A percentile compares a stretch with the other conserved stretches of the same genome.
Conservation (phyloP, 441 rosid species). For the Pelargonium myrrhifolium region DNA sequence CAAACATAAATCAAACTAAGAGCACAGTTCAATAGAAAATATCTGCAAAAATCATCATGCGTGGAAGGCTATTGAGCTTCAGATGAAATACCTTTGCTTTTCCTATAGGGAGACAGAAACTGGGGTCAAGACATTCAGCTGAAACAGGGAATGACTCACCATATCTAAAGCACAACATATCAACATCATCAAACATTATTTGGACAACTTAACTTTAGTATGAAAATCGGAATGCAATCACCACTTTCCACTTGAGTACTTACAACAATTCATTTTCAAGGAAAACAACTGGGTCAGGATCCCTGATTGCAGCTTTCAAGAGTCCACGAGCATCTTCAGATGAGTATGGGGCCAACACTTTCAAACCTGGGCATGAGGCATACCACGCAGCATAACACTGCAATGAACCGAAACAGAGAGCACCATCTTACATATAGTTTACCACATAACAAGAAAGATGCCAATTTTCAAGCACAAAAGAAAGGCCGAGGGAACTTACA, state of each 20-base stretch:
- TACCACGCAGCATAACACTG: constrained; percentile 96
- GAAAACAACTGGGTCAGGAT: constrained; percentile 95
- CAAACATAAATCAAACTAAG: neutral
- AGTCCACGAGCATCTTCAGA: constrained; percentile 95
- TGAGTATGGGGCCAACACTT: constrained; percentile 77
- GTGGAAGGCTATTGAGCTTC: neutral
- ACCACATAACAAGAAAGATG: neutral
- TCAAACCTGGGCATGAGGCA: constrained; percentile 78
- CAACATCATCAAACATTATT: neutral
- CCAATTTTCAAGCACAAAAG: neutral
- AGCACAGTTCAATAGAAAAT: neutral
- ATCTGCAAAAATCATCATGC: constrained; percentile 14
- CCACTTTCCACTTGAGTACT: constrained; percentile 24
- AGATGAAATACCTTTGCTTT: constrained; percentile 65
- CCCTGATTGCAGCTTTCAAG: constrained; percentile 91
- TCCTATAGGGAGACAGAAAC: constrained; percentile 92
- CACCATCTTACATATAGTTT: neutral
- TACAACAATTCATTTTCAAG: constrained; percentile 89
- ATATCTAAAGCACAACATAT: constrained; percentile 39
- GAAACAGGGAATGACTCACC: constrained; percentile 92
- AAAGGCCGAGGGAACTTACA: constrained; percentile 68
- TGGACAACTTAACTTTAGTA: neutral
- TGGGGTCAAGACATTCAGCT: constrained; percentile 85
- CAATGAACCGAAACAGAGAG: constrained; percentile 15
- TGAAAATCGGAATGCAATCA: neutral